Evolutionary conservation across 2,329 filamentous ascomycete species (phyloP).

Genomic region (Penicillium fuscoglaucum): DNA sequence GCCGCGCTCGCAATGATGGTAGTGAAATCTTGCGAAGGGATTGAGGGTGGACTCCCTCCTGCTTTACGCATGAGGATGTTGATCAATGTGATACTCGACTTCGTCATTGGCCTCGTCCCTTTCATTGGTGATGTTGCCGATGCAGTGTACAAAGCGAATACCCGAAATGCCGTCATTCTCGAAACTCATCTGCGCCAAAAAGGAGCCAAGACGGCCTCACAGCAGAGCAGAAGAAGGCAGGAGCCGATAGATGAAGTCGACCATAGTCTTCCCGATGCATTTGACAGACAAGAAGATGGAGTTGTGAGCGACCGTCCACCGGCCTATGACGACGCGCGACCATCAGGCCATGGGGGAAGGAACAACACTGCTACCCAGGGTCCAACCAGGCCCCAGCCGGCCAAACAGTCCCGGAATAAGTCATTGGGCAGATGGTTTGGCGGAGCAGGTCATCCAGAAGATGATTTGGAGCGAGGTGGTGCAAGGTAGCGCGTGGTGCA

Average conservation of each 20-base stretch:
- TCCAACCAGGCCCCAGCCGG: constrained; percentile 26
- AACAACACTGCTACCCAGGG: constrained; percentile 3
- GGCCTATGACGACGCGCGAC: constrained; percentile 21
- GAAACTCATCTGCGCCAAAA: constrained; percentile 48
- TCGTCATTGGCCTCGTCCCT: constrained; percentile 53
- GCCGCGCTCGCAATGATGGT: constrained; percentile 73
- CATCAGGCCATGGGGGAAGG: constrained; percentile 16
- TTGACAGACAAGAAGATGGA: constrained; percentile 37
- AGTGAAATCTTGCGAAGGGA: constrained; percentile 67
- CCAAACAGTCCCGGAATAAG: constrained; percentile 25
- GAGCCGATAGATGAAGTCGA: constrained; percentile 29
- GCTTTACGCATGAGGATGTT: constrained; percentile 70
- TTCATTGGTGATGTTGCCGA: constrained; percentile 52
- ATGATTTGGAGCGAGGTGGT: constrained; percentile 33
- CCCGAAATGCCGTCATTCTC: constrained; percentile 48
- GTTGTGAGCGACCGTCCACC: constrained; percentile 28
- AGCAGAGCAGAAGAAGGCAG: constrained; percentile 25
- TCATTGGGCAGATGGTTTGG: constrained; percentile 34
- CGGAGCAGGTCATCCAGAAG: constrained; percentile 27
- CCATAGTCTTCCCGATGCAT: constrained; percentile 42
- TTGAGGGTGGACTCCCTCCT: constrained; percentile 70
- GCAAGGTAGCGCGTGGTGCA: constrained; percentile 11
- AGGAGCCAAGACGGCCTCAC: constrained; percentile 35
- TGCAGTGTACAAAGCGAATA: constrained; percentile 51
- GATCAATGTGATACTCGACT: constrained; percentile 65